Percentiles rank a stretch among this genome's conserved stretches.
phyloP scores from a whole-genome alignment of 2,329 filamentous ascomycete species.

The Domatiomyces globalis region DNA sequence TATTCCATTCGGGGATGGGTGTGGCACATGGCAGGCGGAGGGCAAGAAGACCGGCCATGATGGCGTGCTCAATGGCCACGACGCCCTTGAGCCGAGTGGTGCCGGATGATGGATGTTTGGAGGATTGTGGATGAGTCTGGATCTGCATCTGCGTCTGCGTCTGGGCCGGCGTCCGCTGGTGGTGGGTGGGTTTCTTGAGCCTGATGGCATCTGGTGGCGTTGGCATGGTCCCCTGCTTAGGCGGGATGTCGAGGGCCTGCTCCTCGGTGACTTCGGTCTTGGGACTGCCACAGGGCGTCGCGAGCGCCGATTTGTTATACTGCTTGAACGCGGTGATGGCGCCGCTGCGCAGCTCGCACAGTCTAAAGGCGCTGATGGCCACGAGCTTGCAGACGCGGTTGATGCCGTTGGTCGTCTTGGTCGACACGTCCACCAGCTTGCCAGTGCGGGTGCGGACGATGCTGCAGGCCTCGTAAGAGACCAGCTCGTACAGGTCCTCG shows the following conservation, averaged over 20 bases:
- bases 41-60: slow-evolving; percentile 11
- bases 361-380: slow-evolving; percentile 11
- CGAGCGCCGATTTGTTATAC: background rate
- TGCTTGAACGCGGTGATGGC: background rate
- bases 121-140: background rate
- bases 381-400: slow-evolving; percentile 14
- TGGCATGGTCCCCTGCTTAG: background rate
- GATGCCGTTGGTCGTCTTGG: slow-evolving; percentile 10
- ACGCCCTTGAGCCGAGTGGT: slow-evolving; percentile 8
- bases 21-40: slow-evolving; percentile 11
- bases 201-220: background rate
- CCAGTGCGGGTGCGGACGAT: slow-evolving; percentile 11
- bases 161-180: background rate
- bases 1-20: slow-evolving; percentile 11
- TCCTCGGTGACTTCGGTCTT: background rate
- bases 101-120: background rate
- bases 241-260: background rate
- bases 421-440: slow-evolving; percentile 11
- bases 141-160: background rate
- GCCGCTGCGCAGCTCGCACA: slow-evolving; percentile 13
- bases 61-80: slow-evolving; percentile 8
- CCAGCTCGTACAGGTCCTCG: slow-evolving; percentile 8
- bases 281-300: background rate
- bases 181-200: background rate
- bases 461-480: slow-evolving; percentile 11